phyloP scores from a whole-genome alignment of 768 basidiomycete genomes.

The Trametes cinnabarina region DNA sequence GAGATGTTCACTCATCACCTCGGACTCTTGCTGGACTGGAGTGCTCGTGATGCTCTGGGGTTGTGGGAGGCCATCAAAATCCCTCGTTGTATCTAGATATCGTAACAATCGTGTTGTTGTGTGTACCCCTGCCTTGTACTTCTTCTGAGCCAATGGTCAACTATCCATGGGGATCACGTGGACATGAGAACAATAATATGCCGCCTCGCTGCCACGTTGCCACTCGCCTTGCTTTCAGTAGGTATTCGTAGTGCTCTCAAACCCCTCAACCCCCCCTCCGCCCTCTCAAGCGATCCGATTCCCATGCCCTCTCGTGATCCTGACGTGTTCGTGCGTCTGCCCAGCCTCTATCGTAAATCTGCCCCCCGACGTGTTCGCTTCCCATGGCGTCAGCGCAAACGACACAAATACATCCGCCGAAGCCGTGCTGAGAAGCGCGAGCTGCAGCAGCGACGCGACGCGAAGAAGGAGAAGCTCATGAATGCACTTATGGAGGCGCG shows the following conservation, averaged over 20 bases:
- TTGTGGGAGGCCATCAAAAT: background rate
- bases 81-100: background rate
- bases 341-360: background rate
- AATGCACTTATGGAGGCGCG: background rate
- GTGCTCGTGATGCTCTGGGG: background rate
- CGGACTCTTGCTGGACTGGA: background rate
- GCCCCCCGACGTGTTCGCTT: background rate
- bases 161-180: no score
- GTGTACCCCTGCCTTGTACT: no score
- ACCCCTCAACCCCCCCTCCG: no score
- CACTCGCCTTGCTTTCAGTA: no score
- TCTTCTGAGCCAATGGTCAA: no score
- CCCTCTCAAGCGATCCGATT: no score
- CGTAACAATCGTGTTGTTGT: background rate
- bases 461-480: background rate
- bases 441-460: background rate
- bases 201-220: no score
- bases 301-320: background rate
- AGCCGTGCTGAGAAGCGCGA: background rate
- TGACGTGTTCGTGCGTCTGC: background rate
- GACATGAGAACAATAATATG: no score
- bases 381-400: background rate
- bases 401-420: background rate
- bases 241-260: background rate
- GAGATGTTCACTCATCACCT: background rate